phyloP scores from a whole-genome alignment of 192 early-diverging fungal genomes.

The Entomortierella lignicola region DNA sequence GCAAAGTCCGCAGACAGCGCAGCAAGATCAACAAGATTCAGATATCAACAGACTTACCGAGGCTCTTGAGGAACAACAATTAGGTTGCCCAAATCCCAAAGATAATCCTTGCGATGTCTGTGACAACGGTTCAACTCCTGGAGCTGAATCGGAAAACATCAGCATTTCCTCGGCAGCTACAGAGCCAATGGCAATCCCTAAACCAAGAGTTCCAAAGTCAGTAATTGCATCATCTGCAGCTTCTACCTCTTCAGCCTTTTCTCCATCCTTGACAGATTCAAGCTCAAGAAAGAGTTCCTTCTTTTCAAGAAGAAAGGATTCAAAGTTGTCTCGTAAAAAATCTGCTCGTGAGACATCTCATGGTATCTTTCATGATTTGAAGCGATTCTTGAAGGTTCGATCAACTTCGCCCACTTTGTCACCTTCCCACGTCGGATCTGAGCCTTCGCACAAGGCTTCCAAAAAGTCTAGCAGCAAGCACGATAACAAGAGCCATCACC shows the following conservation, averaged over 20 bases:
- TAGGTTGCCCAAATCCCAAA: neutral
- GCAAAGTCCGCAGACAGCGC: neutral
- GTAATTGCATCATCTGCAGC: neutral
- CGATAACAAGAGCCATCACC: neutral
- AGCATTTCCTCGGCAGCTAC: neutral
- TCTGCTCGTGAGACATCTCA: slow-evolving; percentile 26
- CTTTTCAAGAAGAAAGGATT: slow-evolving; percentile 19
- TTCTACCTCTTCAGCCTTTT: neutral
- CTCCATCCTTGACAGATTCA: neutral
- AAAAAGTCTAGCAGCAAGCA: slow-evolving; percentile 3
- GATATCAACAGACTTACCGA: slow-evolving; percentile 2
- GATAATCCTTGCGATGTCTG: neutral
- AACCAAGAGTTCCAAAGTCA: neutral
- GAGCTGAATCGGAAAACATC: neutral
- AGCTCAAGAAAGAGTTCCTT: slow-evolving; percentile 1
- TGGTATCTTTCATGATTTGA: slow-evolving; percentile 40
- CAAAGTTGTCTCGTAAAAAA: slow-evolving; percentile 24
- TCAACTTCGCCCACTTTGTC: slow-evolving; percentile 11
- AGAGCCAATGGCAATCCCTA: slow-evolving; percentile 13
- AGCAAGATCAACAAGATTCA: neutral
- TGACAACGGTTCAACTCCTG: neutral
- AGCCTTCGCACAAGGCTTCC: slow-evolving; percentile 1
- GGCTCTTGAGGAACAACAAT: slow-evolving; percentile 1
- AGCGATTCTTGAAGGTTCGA: slow-evolving; percentile 33
- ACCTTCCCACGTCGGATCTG: neutral